Evolutionary conservation across 2,329 filamentous ascomycete genomes (phyloP).

Genomic region (Fusarium nematophilum): DNA sequence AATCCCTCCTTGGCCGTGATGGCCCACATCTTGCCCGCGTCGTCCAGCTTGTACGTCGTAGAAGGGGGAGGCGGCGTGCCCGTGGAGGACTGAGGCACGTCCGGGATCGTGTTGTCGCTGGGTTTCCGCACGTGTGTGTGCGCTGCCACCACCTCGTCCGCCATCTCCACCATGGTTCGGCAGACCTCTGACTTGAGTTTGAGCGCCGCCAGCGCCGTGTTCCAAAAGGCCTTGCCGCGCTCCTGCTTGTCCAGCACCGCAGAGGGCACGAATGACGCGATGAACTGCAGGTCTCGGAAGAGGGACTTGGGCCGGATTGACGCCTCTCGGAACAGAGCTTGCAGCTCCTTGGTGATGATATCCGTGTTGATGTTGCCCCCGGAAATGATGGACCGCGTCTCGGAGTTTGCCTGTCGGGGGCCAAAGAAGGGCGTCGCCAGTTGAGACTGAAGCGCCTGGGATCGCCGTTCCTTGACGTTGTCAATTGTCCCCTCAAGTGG

Average conservation of each 20-base stretch:
- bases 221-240: constrained; percentile 85
- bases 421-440: constrained; percentile 47
- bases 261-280: constrained; percentile 73
- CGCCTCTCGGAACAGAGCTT: constrained; percentile 74
- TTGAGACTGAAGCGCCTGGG: constrained; percentile 57
- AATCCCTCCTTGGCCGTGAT: constrained; percentile 92
- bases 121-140: constrained; percentile 72
- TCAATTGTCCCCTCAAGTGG: constrained; percentile 75
- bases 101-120: constrained; percentile 47
- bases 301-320: constrained; percentile 81
- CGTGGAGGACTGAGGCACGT: constrained; percentile 50
- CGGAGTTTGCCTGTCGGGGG: constrained; percentile 57
- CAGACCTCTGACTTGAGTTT: constrained; percentile 89
- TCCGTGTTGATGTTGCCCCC: constrained; percentile 67
- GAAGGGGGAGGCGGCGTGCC: constrained; percentile 61
- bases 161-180: constrained; percentile 77
- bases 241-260: constrained; percentile 71
- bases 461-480: constrained; percentile 75
- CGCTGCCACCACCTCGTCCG: constrained; percentile 65
- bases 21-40: constrained; percentile 89
- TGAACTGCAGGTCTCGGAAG: constrained; percentile 84
- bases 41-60: constrained; percentile 76
- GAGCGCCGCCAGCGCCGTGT: constrained; percentile 88
- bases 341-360: constrained; percentile 73
- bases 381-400: constrained; percentile 62